Percentiles rank a stretch among this genome's conserved stretches.
These are phyloP conservation scores for Colletotrichum noveboracense DNA, from an alignment of 2,329 filamentous ascomycete species.

Conservation along the genomic window DNA sequence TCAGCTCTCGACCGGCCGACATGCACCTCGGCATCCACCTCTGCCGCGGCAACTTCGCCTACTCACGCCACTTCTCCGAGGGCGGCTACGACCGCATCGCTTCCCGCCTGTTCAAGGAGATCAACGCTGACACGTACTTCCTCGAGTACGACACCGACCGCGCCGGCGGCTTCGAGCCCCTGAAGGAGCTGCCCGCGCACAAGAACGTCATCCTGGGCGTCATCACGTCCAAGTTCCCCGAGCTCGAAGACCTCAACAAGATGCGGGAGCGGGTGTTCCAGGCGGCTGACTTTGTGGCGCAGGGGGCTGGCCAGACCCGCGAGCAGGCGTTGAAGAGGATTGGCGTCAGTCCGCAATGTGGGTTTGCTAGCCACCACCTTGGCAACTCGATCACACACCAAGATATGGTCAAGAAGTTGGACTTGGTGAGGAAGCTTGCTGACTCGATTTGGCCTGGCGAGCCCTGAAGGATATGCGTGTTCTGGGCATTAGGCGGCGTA, in stretches of 20 bases:
- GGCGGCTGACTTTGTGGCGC: constrained; percentile 69
- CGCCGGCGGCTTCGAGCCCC: constrained; percentile 66
- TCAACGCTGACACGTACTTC: constrained; percentile 67
- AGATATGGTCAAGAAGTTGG: constrained; percentile 17
- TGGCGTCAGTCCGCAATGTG: constrained; percentile 73
- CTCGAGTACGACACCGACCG: constrained; percentile 65
- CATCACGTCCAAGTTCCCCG: constrained; percentile 64
- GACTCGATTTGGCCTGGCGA: constrained; percentile 19
- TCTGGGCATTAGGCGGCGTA: background rate
- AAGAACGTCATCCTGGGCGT: constrained; percentile 69
- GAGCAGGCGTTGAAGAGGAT: constrained; percentile 69
- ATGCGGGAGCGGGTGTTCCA: constrained; percentile 59
- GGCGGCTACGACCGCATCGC: constrained; percentile 69
- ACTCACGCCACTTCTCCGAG: constrained; percentile 67
- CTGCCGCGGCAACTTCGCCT: constrained; percentile 66
- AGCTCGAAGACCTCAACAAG: constrained; percentile 59
- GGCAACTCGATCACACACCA: constrained; percentile 15
- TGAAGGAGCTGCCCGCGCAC: constrained; percentile 60
- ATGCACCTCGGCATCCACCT: constrained; percentile 77
- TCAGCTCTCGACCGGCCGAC: constrained; percentile 64
- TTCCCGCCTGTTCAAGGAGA: constrained; percentile 61
- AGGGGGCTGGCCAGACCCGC: constrained; percentile 65
- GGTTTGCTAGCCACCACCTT: constrained; percentile 61
- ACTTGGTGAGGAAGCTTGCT: constrained; percentile 11
- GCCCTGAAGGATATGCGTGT: background rate